Conservation (phyloP, 1,139 yeast species). For the Saccharomyces hybrid region DNA sequence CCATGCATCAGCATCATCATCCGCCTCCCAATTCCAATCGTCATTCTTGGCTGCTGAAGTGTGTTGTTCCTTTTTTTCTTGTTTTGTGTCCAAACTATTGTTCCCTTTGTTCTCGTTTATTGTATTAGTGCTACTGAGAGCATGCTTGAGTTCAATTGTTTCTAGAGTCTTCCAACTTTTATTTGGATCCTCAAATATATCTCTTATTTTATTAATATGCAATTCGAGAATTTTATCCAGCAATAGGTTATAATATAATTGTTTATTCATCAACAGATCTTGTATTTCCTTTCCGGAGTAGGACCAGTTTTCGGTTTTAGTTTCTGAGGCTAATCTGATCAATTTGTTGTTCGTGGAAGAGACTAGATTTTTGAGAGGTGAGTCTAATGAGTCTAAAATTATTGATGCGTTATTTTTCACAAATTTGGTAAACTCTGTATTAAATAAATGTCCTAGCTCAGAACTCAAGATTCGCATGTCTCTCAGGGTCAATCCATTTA, state of each 20-base stretch:
- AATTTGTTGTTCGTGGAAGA: conserved; percentile 11
- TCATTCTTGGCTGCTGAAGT: conserved; percentile 5
- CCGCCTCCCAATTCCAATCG: conserved; percentile 23
- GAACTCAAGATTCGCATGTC: conserved; percentile 8
- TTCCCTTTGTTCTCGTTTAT: not conserved
- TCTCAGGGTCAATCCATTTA: conserved; percentile 3
- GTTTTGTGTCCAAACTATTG: conserved; percentile 5
- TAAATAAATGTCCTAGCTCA: conserved; percentile 17
- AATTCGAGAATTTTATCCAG: conserved; percentile 23
- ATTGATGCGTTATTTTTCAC: conserved; percentile 20
- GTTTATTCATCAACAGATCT: conserved; percentile 19
- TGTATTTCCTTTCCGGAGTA: conserved; percentile 17
- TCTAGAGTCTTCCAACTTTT: conserved; percentile 8
- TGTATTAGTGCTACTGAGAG: not conserved
- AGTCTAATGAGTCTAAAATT: conserved; percentile 13
- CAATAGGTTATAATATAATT: conserved; percentile 19
- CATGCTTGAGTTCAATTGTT: not conserved
- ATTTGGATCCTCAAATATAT: conserved; percentile 9
- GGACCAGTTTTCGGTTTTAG: conserved; percentile 10
- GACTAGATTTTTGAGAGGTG: conserved; percentile 8
- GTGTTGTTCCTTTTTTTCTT: not conserved
- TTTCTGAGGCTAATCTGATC: conserved; percentile 9
- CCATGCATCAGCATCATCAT: conserved; percentile 16
- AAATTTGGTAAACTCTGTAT: conserved; percentile 20
- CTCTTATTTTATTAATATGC: conserved; percentile 14